phyloP scores from a whole-genome alignment of 257 asterid species.

The Echites panduratus region DNA sequence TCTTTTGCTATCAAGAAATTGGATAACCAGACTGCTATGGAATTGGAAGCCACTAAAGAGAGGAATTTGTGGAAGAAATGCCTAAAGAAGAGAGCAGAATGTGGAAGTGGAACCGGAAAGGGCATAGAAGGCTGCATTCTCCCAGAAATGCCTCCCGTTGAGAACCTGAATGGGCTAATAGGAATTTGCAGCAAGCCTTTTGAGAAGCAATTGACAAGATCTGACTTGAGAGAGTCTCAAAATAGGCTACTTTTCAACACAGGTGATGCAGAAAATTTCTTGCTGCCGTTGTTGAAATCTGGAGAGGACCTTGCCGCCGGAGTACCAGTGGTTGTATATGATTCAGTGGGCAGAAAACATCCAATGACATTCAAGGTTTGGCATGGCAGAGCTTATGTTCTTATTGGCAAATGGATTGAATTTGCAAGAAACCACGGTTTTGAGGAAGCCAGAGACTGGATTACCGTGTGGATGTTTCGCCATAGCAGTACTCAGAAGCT shows the following conservation, averaged over 20 bases:
- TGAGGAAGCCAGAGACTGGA: not conserved
- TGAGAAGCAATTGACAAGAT: too few relatives aligned
- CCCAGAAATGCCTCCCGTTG: constrained; percentile 7
- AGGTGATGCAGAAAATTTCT: not conserved
- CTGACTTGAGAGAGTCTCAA: constrained; percentile 7
- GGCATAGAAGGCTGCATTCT: not conserved
- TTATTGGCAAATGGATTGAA: not conserved
- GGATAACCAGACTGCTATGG: not conserved
- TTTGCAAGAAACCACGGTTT: constrained; percentile 2
- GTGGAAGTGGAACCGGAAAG: not conserved
- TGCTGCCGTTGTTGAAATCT: not conserved
- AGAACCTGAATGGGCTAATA: not conserved
- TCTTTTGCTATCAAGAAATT: not conserved
- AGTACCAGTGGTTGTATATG: not conserved
- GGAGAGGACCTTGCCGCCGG: not conserved
- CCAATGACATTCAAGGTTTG: not conserved
- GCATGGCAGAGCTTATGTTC: not conserved
- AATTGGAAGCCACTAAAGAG: not conserved
- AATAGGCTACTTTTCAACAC: constrained; percentile 5
- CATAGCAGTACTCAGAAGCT: not conserved
- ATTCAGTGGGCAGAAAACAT: not conserved
- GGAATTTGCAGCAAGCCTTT: constrained; percentile 17
- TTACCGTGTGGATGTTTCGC: constrained; percentile 7
- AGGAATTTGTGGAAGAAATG: not conserved
- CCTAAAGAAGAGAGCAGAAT: not conserved